phyloP scores from a whole-genome alignment of 441 rosid genomes.

The Mallotus repandus region DNA sequence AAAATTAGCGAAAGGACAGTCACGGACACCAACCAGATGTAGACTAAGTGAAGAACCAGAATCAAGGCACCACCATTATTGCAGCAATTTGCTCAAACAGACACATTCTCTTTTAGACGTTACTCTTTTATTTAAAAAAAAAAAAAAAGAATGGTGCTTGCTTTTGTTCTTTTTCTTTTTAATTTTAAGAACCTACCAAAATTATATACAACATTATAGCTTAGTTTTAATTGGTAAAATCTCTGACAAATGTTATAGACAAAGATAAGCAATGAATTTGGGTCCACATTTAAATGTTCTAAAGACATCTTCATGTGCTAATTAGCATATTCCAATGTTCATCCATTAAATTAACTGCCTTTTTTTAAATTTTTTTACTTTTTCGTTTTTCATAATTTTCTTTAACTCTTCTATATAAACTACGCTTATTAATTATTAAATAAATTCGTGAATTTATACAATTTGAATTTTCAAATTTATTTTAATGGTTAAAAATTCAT shows the following conservation, averaged over 20 bases:
- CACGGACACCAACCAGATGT: no score
- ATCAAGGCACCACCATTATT: background rate
- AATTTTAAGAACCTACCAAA: background rate
- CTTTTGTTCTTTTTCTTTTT: background rate
- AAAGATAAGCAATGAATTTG: background rate
- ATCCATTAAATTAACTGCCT: no score
- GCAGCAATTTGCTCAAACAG: conserved; percentile 1
- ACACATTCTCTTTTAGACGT: background rate
- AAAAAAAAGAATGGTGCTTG: background rate
- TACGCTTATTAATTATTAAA: no score
- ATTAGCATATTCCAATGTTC: background rate
- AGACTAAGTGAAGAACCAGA: background rate
- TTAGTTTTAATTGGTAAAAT: background rate
- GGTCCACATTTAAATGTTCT: background rate
- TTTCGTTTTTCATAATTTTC: no score
- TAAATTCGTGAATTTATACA: no score
- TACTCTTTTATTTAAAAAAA: background rate
- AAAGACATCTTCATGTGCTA: background rate
- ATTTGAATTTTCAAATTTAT: no score
- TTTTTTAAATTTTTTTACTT: no score
- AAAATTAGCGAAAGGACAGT: no score
- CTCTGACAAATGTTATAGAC: background rate
- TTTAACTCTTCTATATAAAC: no score
- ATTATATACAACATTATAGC: background rate
- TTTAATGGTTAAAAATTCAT: no score